A percentile compares a stretch with the other conserved stretches of the same genome.
Conservation (phyloP, 352 stramenopile species). For the Pythium angustatum region DNA sequence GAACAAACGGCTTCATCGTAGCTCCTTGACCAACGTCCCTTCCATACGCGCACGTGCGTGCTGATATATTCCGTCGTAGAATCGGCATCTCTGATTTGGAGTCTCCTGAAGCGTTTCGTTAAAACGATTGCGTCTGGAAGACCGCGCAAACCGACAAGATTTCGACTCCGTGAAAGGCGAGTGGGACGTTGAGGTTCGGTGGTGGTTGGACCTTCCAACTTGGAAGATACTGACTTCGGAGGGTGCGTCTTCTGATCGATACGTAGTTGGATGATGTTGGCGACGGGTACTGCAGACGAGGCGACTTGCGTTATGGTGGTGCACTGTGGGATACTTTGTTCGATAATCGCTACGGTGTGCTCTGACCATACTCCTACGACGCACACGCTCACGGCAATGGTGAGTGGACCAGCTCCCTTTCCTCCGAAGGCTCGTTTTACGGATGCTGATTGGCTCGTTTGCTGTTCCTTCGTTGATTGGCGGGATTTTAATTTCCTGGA, state of each 20-base stretch:
- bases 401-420: background rate
- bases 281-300: slow-evolving; percentile 3
- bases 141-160: slow-evolving; percentile 9
- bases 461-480: background rate
- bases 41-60: slow-evolving; percentile 3
- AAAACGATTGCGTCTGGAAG: slow-evolving; percentile 12
- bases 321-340: slow-evolving; percentile 3
- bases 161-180: background rate
- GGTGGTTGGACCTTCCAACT: too few relatives aligned
- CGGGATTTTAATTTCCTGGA: slow-evolving; percentile 1
- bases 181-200: slow-evolving; percentile 2
- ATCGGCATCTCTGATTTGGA: slow-evolving; percentile 11
- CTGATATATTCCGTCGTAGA: slow-evolving; percentile 6
- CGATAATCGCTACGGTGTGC: background rate
- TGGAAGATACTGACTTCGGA: too few relatives aligned
- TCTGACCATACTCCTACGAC: background rate
- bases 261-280: slow-evolving; percentile 1
- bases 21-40: slow-evolving; percentile 1
- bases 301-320: slow-evolving; percentile 1
- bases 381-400: background rate
- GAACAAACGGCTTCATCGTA: slow-evolving; percentile 1
- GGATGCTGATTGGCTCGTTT: slow-evolving; percentile 7
- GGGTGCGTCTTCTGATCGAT: slow-evolving; percentile 3
- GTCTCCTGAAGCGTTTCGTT: slow-evolving; percentile 17
- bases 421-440: background rate